Percentiles rank a stretch among this genome's conserved stretches.
phyloP scores from a whole-genome alignment of 1,139 yeast species.

The Taphrina pruni region DNA sequence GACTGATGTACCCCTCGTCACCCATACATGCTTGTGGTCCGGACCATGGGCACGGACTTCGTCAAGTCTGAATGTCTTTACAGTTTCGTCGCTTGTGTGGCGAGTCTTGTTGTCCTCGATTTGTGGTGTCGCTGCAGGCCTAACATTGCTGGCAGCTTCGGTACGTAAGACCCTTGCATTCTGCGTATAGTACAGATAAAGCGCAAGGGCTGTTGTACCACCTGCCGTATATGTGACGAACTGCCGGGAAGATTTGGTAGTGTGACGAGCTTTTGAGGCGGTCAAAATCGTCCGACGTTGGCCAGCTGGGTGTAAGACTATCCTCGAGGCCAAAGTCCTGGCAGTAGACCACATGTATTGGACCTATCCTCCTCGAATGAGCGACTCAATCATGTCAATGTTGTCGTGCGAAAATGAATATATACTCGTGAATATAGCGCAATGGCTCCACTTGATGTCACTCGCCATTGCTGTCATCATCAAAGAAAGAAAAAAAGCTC shows the following conservation, averaged over 20 bases:
- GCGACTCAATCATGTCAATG: no score
- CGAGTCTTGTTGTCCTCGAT: not conserved
- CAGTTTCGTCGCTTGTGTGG: not conserved
- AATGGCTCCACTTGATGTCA: not conserved
- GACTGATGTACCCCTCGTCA: constrained; percentile 10
- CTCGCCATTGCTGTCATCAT: not conserved
- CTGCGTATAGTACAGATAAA: not conserved
- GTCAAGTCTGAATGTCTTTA: constrained; percentile 1
- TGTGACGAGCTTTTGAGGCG: not conserved
- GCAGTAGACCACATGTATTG: not conserved
- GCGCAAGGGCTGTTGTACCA: not conserved
- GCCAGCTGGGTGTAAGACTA: not conserved
- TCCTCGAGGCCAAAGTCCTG: not conserved
- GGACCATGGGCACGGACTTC: constrained; percentile 8
- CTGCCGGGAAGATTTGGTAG: not conserved
- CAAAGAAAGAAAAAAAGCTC: not conserved
- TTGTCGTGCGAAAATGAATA: no score
- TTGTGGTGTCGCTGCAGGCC: not conserved
- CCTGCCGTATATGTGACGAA: not conserved
- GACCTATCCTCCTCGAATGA: no score
- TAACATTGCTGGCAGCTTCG: not conserved
- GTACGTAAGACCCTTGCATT: not conserved
- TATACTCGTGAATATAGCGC: no score
- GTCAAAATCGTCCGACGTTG: not conserved
- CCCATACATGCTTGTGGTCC: constrained; percentile 7